Percentiles rank a stretch among this genome's conserved stretches.
These are phyloP conservation scores for Starmera quercuum DNA, from an alignment of 805 yeast genomes.

Conservation along the genomic window DNA sequence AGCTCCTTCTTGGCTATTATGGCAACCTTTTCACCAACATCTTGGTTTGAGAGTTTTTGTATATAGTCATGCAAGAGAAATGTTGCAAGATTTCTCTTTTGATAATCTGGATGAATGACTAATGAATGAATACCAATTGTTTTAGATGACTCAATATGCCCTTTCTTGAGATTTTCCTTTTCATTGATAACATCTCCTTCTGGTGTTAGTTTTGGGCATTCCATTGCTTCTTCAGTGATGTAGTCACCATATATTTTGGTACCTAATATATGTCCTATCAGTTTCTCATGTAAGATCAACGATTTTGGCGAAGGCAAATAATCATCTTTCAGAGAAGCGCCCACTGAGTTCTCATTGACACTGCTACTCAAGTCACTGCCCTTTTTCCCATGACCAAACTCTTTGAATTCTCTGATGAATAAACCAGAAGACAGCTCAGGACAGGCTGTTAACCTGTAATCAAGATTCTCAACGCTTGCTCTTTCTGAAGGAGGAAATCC, in stretches of 20 bases:
- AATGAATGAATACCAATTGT: constrained; percentile 78
- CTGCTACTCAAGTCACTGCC: constrained; percentile 19
- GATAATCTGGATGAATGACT: constrained; percentile 69
- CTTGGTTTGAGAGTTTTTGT: constrained; percentile 83
- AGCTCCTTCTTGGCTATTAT: constrained; percentile 65
- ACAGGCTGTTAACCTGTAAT: constrained; percentile 68
- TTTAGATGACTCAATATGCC: constrained; percentile 71
- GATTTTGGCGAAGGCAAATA: constrained; percentile 36
- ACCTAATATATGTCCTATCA: constrained; percentile 76
- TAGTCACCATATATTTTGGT: constrained; percentile 52
- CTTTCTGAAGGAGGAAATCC: constrained; percentile 73
- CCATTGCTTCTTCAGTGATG: constrained; percentile 56
- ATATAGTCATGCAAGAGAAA: constrained; percentile 80
- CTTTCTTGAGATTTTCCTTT: constrained; percentile 22
- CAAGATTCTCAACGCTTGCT: constrained; percentile 51
- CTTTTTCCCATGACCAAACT: constrained; percentile 9
- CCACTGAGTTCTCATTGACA: constrained; percentile 13
- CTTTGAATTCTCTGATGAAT: constrained; percentile 60
- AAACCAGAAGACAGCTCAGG: constrained; percentile 91
- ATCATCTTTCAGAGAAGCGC: constrained; percentile 19
- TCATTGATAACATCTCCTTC: constrained; percentile 15
- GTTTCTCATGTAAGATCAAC: constrained; percentile 47
- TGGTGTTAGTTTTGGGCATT: constrained; percentile 35
- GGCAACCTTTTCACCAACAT: constrained; percentile 70
- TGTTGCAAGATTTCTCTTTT: constrained; percentile 77